Base-by-base conservation (phyloP, 257 asterid genomes). In the Nicotiana otophora region DNA sequence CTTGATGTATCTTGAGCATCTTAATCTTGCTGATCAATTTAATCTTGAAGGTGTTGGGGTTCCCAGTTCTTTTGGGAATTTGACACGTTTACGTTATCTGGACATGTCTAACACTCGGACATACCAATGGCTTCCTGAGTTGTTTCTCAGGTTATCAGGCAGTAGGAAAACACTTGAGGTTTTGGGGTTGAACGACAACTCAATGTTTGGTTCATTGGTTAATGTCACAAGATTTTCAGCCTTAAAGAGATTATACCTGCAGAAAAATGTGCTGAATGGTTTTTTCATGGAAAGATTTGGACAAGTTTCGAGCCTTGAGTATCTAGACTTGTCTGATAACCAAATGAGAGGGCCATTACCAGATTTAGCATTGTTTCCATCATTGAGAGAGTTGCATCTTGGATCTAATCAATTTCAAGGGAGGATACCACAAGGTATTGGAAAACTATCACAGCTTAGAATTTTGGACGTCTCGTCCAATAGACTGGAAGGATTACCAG, bases 271-370 rank as follows among this genome's bases (percentile, higher is more conserved):
- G 28, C 28, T 76, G 60, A 83, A 63, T n/a, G 82, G 72, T 6
- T 51, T 30, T 76, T 55, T 17, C 7, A 53, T 33, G 23, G 76
- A 83, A 42, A 23, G 36, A 2, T 4, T 5, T 20, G 67, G 77
- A 55, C 57, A 75, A 82, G 19, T 61, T 39, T 46, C 39, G 0
- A 14, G 17, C 1, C 85, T 82, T 0, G 12, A 46, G 61, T 39
- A 31, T 86, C 19, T 85, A 10, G 81, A 76, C 23, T 78, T 86
- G 23, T 82, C 65, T 14, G 53, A 54, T 5, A 85, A 85, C 77
- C 82, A 72, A 51, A 48, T 81, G 82, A 63, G 42, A 61, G 62
- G 81, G 33, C 7, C 11, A 69, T 70, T 58, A 39, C 84, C 42
- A 34, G 20, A 20, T 69, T 15, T 78, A n/a, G n/a, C 57, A n/a